Evolutionary conservation across 768 basidiomycete species (phyloP).

Genomic region (Cystofilobasidium capitatum): DNA sequence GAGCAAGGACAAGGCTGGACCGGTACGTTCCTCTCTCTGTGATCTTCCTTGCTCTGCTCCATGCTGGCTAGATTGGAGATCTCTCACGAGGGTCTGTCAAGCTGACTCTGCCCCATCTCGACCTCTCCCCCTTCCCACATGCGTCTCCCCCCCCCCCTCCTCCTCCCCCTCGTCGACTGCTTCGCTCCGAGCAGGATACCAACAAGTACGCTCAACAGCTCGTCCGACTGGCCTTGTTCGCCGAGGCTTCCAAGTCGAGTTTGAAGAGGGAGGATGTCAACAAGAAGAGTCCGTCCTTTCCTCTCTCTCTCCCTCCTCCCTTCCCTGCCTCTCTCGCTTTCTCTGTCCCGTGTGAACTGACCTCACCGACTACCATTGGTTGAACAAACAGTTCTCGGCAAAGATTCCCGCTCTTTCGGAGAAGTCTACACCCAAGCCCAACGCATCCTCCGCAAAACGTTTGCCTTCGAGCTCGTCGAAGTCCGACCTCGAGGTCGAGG

Average conservation of each 20-base stretch:
- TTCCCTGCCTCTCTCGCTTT: neutral
- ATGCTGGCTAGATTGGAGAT: too few species aligned
- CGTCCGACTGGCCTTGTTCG: constrained; percentile 71
- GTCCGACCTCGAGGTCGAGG: constrained; percentile 43
- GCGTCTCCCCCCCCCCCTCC: too few species aligned
- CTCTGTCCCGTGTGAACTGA: neutral
- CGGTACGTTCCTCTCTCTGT: neutral
- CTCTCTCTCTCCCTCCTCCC: neutral
- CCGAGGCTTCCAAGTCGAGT: constrained; percentile 57
- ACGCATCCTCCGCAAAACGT: constrained; percentile 50
- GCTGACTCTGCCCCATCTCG: too few species aligned
- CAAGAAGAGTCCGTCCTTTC: constrained; percentile 58
- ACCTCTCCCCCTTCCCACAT: too few species aligned
- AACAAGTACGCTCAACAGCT: constrained; percentile 60
- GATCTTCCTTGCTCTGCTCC: too few species aligned
- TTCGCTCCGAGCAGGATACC: constrained; percentile 46
- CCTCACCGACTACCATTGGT: neutral
- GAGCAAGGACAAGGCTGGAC: neutral
- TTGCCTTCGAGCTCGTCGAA: constrained; percentile 79
- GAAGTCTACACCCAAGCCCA: constrained; percentile 58
- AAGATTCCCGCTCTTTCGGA: constrained; percentile 53
- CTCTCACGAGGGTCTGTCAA: too few species aligned
- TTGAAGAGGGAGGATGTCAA: constrained; percentile 73
- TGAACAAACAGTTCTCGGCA: constrained; percentile 44
- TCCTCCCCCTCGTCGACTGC: too few species aligned